Percentiles rank a stretch among this genome's conserved stretches.
Evolutionary conservation across 2,329 filamentous ascomycete species (phyloP).

Genomic region (Metarhizium sp.): DNA sequence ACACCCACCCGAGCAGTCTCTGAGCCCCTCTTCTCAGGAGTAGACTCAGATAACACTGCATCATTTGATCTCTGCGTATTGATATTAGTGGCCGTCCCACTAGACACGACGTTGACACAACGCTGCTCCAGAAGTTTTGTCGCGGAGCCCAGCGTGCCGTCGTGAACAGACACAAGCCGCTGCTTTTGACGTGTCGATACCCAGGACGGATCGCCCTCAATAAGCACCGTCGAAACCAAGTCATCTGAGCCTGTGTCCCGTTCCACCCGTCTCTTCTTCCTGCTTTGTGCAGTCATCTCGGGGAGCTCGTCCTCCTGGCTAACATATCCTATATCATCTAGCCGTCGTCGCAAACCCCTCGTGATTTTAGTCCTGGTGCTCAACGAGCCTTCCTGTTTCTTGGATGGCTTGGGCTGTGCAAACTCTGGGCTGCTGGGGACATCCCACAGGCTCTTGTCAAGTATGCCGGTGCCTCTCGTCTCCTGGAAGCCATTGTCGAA

Average conservation of each 20-base stretch:
- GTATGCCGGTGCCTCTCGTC: background rate
- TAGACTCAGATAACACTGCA: background rate
- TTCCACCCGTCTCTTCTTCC: constrained; percentile 3
- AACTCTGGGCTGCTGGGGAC: constrained; percentile 33
- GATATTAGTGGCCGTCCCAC: constrained; percentile 24
- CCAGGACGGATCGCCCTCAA: constrained; percentile 21
- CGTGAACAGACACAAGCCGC: constrained; percentile 21
- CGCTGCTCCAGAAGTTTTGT: constrained; percentile 1
- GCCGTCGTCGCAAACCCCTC: constrained; percentile 8
- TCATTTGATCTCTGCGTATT: constrained; percentile 20
- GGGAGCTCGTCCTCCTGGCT: constrained; percentile 7
- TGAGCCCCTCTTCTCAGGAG: background rate
- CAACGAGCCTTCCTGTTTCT: background rate
- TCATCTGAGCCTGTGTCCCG: constrained; percentile 3
- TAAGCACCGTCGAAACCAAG: constrained; percentile 10
- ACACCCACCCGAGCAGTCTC: background rate
- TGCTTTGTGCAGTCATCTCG: background rate
- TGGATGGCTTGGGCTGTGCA: constrained; percentile 1
- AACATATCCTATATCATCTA: constrained; percentile 11
- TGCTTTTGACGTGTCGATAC: constrained; percentile 26
- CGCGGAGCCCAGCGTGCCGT: constrained; percentile 10
- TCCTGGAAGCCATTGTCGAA: constrained; percentile 8
- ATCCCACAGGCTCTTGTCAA: constrained; percentile 29
- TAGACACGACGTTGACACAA: constrained; percentile 15
- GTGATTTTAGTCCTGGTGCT: constrained; percentile 10